These are phyloP conservation scores for Suillus subluteus DNA, from an alignment of 768 basidiomycete genomes.

Conservation along the genomic window DNA sequence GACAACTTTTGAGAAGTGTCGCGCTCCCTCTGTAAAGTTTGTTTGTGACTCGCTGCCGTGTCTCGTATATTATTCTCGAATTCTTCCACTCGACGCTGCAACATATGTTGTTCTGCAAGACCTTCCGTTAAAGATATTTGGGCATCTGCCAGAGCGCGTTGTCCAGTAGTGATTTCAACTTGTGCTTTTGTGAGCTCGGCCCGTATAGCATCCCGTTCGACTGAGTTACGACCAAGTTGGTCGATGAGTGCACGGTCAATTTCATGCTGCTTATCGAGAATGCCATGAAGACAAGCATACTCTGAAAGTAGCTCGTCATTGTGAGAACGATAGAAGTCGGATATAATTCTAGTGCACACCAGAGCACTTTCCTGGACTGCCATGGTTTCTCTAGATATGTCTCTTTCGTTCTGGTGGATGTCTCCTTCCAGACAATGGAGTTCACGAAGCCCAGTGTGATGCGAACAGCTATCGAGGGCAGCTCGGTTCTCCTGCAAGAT, in stretches of 20 bases:
- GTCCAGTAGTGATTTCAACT: slow-evolving; percentile 37
- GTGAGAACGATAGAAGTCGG: slow-evolving; percentile 42
- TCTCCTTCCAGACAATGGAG: slow-evolving; percentile 22
- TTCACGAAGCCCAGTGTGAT: slow-evolving; percentile 7
- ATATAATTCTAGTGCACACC: slow-evolving; percentile 25
- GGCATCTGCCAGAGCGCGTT: slow-evolving; percentile 25
- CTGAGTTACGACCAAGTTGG: slow-evolving; percentile 45
- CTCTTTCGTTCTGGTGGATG: slow-evolving; percentile 19
- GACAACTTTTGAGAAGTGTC: slow-evolving; percentile 52
- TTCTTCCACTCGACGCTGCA: slow-evolving; percentile 31
- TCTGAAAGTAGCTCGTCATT: slow-evolving; percentile 37
- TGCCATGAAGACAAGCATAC: slow-evolving; percentile 15
- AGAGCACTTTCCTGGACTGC: slow-evolving; percentile 15
- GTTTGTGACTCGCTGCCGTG: slow-evolving; percentile 38
- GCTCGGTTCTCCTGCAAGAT: slow-evolving; percentile 14
- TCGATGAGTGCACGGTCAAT: slow-evolving; percentile 25
- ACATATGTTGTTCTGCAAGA: slow-evolving; percentile 24
- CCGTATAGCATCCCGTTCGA: slow-evolving; percentile 46
- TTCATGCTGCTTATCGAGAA: slow-evolving; percentile 20
- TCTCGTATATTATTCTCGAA: slow-evolving; percentile 33
- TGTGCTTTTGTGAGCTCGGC: slow-evolving; percentile 45
- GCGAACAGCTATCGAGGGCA: slow-evolving; percentile 3
- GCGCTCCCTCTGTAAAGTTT: slow-evolving; percentile 48
- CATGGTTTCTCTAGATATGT: slow-evolving; percentile 17
- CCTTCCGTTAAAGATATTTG: slow-evolving; percentile 23